A percentile compares a stretch with the other conserved stretches of the same genome.
These are phyloP conservation scores for Candida palmyrensis DNA, from an alignment of 805 yeast species.

Conservation along the genomic window DNA sequence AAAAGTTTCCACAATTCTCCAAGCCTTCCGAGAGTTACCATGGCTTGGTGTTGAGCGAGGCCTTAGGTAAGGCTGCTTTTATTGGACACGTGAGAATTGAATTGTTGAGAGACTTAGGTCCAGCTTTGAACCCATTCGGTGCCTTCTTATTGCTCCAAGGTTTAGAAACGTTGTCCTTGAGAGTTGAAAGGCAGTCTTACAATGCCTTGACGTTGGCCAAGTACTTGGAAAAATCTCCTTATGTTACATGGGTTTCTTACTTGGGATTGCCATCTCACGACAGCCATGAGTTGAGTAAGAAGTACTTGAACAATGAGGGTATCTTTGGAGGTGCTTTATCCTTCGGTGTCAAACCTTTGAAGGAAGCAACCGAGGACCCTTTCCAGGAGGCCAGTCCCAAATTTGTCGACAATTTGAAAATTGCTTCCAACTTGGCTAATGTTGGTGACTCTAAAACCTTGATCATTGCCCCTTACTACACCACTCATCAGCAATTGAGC, in stretches of 20 bases:
- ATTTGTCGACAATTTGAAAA: conserved; percentile 76
- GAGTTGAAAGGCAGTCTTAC: conserved; percentile 87
- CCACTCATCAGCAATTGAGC: conserved; percentile 88
- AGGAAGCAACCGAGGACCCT: conserved; percentile 45
- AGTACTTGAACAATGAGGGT: conserved; percentile 53
- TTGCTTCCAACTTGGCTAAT: conserved; percentile 91
- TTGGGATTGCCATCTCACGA: conserved; percentile 81
- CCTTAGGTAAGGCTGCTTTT: conserved; percentile 75
- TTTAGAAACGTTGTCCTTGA: conserved; percentile 85
- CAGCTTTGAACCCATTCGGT: conserved; percentile 82
- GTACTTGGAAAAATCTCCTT: conserved; percentile 63
- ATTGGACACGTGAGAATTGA: conserved; percentile 79
- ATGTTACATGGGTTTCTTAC: conserved; percentile 87
- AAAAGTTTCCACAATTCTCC: conserved; percentile 87
- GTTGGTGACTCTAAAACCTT: conserved; percentile 96
- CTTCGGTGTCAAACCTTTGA: conserved; percentile 75
- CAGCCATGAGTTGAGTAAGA: conserved; percentile 77
- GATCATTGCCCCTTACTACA: conserved; percentile 92
- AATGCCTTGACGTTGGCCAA: conserved; percentile 80
- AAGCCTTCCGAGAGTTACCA: conserved; percentile 93
- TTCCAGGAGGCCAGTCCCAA: conserved; percentile 75
- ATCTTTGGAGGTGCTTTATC: conserved; percentile 87
- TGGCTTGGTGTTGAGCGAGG: conserved; percentile 77
- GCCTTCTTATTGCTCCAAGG: conserved; percentile 87
- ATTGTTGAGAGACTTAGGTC: conserved; percentile 88